Percentiles rank a stretch among this genome's conserved stretches.
These are phyloP conservation scores for Entomophthora muscae DNA, from an alignment of 371 early-diverging fungal genomes.

Conservation along the genomic window DNA sequence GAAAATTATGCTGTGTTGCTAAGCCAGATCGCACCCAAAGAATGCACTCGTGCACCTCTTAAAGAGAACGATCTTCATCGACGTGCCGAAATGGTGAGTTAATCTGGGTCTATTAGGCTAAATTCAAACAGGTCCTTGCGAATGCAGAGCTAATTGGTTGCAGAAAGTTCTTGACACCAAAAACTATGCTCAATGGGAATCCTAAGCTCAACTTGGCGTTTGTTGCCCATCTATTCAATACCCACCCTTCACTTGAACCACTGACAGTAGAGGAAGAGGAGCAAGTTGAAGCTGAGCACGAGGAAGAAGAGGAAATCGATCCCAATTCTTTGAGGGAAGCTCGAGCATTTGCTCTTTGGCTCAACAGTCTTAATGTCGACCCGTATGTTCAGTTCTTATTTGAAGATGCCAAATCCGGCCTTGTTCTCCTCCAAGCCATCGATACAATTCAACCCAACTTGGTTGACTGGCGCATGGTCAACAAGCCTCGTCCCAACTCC, in stretches of 20 bases:
- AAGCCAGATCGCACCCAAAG: constrained; percentile 71
- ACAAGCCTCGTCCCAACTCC: constrained; percentile 17
- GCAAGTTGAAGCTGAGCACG: constrained; percentile 64
- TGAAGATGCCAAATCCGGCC: constrained; percentile 66
- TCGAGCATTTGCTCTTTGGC: constrained; percentile 78
- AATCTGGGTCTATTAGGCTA: neutral
- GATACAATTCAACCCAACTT: constrained; percentile 78
- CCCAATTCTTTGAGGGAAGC: constrained; percentile 3
- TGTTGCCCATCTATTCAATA: constrained; percentile 89
- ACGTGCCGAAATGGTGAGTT: constrained; percentile 57
- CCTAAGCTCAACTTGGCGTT: constrained; percentile 91
- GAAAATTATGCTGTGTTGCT: constrained; percentile 87
- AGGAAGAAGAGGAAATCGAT: constrained; percentile 73
- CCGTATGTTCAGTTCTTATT: constrained; percentile 85
- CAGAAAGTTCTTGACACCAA: constrained; percentile 83
- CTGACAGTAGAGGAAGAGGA: constrained; percentile 73
- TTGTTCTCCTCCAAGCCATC: constrained; percentile 73
- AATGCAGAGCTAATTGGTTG: constrained; percentile 87
- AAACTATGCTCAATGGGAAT: constrained; percentile 83
- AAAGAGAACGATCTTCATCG: constrained; percentile 48
- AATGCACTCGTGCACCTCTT: constrained; percentile 68
- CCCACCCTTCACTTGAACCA: constrained; percentile 79
- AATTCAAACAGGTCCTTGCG: constrained; percentile 30
- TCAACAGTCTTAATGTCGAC: constrained; percentile 85
- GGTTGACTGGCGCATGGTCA: constrained; percentile 80